Conservation (phyloP, 2,329 filamentous ascomycete genomes). For the Geosmithia putterillii region DNA sequence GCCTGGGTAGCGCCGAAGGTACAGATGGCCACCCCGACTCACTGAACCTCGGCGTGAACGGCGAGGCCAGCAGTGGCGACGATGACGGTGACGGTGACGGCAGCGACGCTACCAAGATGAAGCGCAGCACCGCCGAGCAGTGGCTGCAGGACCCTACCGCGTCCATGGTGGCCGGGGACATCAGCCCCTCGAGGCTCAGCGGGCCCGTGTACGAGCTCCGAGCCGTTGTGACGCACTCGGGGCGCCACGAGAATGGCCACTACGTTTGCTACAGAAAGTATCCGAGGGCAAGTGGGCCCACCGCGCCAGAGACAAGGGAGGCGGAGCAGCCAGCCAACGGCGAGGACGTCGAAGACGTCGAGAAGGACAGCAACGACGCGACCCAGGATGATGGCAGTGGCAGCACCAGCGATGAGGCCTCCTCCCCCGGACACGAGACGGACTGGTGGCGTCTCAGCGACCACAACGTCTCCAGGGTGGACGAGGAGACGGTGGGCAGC, state of each 20-base stretch:
- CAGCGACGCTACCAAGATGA: constrained; percentile 2
- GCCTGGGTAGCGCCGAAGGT: constrained; percentile 47
- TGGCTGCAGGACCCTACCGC: constrained; percentile 58
- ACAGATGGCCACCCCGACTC: too few relatives aligned
- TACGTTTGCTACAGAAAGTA: constrained; percentile 85
- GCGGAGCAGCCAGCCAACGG: constrained; percentile 3
- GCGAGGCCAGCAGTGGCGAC: too few relatives aligned
- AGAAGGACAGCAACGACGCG: constrained; percentile 5
- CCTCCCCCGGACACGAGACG: constrained; percentile 15
- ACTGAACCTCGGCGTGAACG: background rate
- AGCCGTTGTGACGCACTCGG: constrained; percentile 80
- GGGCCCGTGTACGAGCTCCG: constrained; percentile 63
- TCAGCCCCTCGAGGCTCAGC: constrained; percentile 33
- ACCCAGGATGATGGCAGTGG: constrained; percentile 11
- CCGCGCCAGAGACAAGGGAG: constrained; percentile 1
- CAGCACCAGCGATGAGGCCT: background rate
- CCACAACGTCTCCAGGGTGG: constrained; percentile 64
- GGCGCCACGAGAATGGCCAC: constrained; percentile 87
- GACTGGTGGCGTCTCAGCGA: constrained; percentile 91
- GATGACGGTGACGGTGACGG: background rate
- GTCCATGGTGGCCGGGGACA: constrained; percentile 59
- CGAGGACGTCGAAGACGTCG: constrained; percentile 1
- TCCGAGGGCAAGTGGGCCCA: constrained; percentile 15
- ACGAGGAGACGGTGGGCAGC: constrained; percentile 58
- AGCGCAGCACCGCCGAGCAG: constrained; percentile 31